These are phyloP conservation scores for Chaetomidium leptoderma DNA, from an alignment of 495 filamentous ascomycete genomes.

Conservation along the genomic window DNA sequence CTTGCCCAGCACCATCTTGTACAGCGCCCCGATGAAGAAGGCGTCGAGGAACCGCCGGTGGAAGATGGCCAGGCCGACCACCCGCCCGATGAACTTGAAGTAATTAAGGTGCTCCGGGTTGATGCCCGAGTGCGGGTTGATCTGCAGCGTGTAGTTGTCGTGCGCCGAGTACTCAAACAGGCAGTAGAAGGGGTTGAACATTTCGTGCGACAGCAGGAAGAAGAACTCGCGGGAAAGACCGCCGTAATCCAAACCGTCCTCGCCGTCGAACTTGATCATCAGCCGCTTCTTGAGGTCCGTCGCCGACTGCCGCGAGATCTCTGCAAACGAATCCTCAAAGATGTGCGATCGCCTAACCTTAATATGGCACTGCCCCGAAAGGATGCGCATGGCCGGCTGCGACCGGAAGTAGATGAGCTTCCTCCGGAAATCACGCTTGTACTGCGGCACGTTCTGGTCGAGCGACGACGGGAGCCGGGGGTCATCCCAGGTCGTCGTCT, in stretches of 20 bases:
- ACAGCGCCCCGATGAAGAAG: slow-evolving; percentile 98
- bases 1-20: slow-evolving; percentile 99
- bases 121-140: slow-evolving; percentile 98
- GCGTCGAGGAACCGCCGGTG: slow-evolving; percentile 96
- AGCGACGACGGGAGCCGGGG: slow-evolving; percentile 90
- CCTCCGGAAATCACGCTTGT: slow-evolving; percentile 96
- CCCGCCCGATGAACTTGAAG: slow-evolving; percentile 99
- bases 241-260: slow-evolving; percentile 97
- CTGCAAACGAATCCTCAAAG: slow-evolving; percentile 97
- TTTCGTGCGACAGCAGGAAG: slow-evolving; percentile 99
- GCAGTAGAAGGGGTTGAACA: slow-evolving; percentile 99
- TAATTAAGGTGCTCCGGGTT: slow-evolving; percentile 99
- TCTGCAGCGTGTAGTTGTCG: slow-evolving; percentile 99
- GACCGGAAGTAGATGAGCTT: slow-evolving; percentile 99
- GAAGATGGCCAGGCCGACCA: slow-evolving; percentile 97
- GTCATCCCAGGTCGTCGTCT: slow-evolving; percentile 99
- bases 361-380: slow-evolving; percentile 95
- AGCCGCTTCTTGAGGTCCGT: slow-evolving; percentile 94
- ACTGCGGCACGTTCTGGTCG: slow-evolving; percentile 97
- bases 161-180: slow-evolving; percentile 99
- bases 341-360: slow-evolving; percentile 96
- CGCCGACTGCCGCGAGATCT: slow-evolving; percentile 96
- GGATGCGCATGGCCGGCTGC: slow-evolving; percentile 90
- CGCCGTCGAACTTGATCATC: slow-evolving; percentile 99
- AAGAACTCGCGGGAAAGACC: slow-evolving; percentile 99